phyloP scores from a whole-genome alignment of 768 basidiomycete genomes.

The Lentinus brumalis region DNA sequence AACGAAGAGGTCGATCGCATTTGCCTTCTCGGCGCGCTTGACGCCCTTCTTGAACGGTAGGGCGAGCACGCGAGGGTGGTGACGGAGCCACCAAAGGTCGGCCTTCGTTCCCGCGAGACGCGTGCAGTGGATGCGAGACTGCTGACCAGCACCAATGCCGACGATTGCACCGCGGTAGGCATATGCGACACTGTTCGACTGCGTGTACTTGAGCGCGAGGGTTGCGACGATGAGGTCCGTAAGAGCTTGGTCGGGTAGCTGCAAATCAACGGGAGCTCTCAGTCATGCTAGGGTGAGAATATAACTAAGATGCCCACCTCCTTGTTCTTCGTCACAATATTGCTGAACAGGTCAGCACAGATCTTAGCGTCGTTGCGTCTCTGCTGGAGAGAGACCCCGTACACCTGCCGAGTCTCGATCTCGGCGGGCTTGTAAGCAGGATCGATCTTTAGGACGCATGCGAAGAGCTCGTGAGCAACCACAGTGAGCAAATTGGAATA shows the following conservation, averaged over 20 bases:
- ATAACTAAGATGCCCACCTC: constrained; percentile 50
- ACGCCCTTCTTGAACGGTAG: constrained; percentile 97
- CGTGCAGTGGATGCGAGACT: constrained; percentile 99
- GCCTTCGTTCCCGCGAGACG: constrained; percentile 96
- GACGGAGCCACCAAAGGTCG: constrained; percentile 99
- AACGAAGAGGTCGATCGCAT: constrained; percentile 97
- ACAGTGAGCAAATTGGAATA: not conserved
- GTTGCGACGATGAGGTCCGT: constrained; percentile 97
- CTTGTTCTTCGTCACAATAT: constrained; percentile 88
- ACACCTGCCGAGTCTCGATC: constrained; percentile 93
- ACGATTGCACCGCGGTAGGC: constrained; percentile 90
- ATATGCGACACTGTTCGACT: constrained; percentile 98
- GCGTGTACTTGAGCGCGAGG: constrained; percentile 96
- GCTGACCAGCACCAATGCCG: constrained; percentile 96
- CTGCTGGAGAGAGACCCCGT: constrained; percentile 89
- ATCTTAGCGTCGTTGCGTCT: constrained; percentile 90
- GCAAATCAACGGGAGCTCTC: constrained; percentile 8
- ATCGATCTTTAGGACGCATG: constrained; percentile 68
- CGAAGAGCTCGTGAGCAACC: not conserved
- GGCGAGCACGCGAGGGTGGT: constrained; percentile 89
- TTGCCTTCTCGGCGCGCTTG: constrained; percentile 97
- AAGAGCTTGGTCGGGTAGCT: constrained; percentile 77
- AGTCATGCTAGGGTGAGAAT: not conserved
- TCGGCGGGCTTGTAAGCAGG: constrained; percentile 76
- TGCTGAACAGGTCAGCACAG: constrained; percentile 75